phyloP scores from a whole-genome alignment of 768 basidiomycete species.

The Hydnum rufescens region DNA sequence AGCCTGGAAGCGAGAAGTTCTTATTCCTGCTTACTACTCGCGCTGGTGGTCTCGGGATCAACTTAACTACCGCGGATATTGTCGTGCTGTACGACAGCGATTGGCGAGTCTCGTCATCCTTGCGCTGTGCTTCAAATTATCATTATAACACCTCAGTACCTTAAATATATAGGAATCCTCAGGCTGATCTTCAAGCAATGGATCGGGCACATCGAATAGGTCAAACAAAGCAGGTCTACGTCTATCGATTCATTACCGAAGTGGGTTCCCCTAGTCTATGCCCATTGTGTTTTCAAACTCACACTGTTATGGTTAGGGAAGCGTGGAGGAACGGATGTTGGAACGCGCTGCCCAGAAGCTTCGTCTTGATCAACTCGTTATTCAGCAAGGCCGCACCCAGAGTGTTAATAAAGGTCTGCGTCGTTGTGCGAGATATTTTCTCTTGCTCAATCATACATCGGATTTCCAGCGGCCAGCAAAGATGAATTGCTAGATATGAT shows the following conservation, averaged over 20 bases:
- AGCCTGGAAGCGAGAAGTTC: slow-evolving; percentile 82
- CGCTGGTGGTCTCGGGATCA: slow-evolving; percentile 93
- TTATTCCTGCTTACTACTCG: slow-evolving; percentile 93
- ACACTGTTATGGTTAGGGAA: slow-evolving; percentile 26
- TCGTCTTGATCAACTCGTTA: slow-evolving; percentile 85
- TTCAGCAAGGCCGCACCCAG: slow-evolving; percentile 83
- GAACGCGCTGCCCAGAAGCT: slow-evolving; percentile 93
- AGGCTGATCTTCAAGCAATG: slow-evolving; percentile 98
- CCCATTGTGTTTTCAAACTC: not conserved
- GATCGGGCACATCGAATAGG: slow-evolving; percentile 94
- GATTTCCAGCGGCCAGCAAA: slow-evolving; percentile 59
- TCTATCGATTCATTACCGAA: slow-evolving; percentile 91
- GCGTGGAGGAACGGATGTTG: slow-evolving; percentile 88
- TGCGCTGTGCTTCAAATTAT: not conserved
- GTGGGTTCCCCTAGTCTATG: slow-evolving; percentile 11
- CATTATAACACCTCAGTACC: not conserved
- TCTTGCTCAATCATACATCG: not conserved
- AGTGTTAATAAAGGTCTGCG: slow-evolving; percentile 44
- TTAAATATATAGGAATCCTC: slow-evolving; percentile 57
- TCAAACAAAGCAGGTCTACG: slow-evolving; percentile 93
- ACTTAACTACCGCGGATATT: slow-evolving; percentile 83
- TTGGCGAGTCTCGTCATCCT: slow-evolving; percentile 35
- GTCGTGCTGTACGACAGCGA: slow-evolving; percentile 94
- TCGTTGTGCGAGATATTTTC: not conserved
- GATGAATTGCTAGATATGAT: slow-evolving; percentile 98